Percentiles rank a stretch among this genome's conserved stretches.
Evolutionary conservation across 2,329 filamentous ascomycete species (phyloP).

Genomic region (Fusarium subtropicale): DNA sequence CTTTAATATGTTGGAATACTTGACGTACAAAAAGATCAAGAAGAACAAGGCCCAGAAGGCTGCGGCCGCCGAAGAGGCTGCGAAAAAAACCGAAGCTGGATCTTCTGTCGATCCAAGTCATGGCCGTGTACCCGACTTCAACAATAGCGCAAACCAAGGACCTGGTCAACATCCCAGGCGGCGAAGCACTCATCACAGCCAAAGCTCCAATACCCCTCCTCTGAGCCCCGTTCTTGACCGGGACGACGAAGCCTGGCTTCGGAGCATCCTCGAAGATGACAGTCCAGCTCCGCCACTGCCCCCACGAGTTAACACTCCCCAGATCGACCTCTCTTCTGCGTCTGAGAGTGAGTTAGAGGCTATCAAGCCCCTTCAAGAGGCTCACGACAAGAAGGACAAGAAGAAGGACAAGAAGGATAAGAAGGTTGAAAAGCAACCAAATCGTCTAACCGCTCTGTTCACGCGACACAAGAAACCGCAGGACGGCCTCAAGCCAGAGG

Average conservation of each 20-base stretch:
- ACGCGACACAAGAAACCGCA: slow-evolving; percentile 56
- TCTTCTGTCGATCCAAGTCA: slow-evolving; percentile 29
- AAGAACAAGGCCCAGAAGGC: slow-evolving; percentile 66
- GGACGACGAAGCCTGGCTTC: slow-evolving; percentile 70
- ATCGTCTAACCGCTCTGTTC: slow-evolving; percentile 53
- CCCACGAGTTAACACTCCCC: slow-evolving; percentile 62
- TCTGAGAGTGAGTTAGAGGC: slow-evolving; percentile 44
- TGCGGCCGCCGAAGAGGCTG: slow-evolving; percentile 47
- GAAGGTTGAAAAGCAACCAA: slow-evolving; percentile 52
- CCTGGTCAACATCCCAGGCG: slow-evolving; percentile 21
- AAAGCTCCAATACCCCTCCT: slow-evolving; percentile 44
- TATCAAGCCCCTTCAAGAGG: slow-evolving; percentile 46
- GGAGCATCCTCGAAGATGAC: slow-evolving; percentile 61
- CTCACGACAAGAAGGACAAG: slow-evolving; percentile 50
- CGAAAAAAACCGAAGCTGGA: slow-evolving; percentile 27
- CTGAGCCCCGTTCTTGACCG: slow-evolving; percentile 62
- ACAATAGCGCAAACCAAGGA: slow-evolving; percentile 27
- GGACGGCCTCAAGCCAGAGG: slow-evolving; percentile 51
- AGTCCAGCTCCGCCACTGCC: slow-evolving; percentile 66
- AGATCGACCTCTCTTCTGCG: slow-evolving; percentile 54
- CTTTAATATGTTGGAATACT: slow-evolving; percentile 69
- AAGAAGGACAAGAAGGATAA: slow-evolving; percentile 45
- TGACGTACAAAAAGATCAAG: slow-evolving; percentile 71
- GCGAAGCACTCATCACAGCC: slow-evolving; percentile 41
- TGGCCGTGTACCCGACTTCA: slow-evolving; percentile 28